A percentile compares a stretch with the other conserved stretches of the same genome.
Evolutionary conservation across 2,329 filamentous ascomycete species (phyloP).

Genomic region (Parafenestella ontariensis): DNA sequence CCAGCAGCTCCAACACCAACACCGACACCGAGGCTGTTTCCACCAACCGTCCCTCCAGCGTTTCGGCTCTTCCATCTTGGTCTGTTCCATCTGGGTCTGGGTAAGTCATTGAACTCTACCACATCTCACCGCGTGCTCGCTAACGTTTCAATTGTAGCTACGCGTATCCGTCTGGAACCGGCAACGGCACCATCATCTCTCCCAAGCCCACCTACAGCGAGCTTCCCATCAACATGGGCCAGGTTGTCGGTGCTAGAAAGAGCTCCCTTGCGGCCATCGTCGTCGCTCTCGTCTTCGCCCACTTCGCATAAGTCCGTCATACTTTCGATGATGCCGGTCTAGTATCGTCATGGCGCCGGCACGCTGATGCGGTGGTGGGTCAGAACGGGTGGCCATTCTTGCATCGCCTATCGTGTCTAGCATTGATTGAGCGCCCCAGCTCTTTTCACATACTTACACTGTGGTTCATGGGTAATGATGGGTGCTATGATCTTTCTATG

Average conservation of each 20-base stretch:
- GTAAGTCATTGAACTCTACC: constrained; percentile 16
- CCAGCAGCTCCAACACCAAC: constrained; percentile 13
- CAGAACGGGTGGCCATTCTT: constrained; percentile 22
- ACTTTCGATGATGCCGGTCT: constrained; percentile 1
- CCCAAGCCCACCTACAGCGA: constrained; percentile 35
- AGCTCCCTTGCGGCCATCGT: constrained; percentile 35
- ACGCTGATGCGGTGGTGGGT: constrained; percentile 20
- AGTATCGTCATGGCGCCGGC: constrained; percentile 7
- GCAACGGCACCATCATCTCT: constrained; percentile 30
- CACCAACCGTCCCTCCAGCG: constrained; percentile 27
- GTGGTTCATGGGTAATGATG: constrained; percentile 19
- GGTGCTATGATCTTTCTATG: constrained; percentile 26
- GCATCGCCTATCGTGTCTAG: constrained; percentile 24
- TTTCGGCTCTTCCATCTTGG: constrained; percentile 27
- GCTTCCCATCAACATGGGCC: constrained; percentile 32
- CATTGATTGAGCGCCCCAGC: constrained; percentile 19
- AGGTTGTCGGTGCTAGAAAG: constrained; percentile 28
- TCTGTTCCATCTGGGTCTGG: constrained; percentile 37
- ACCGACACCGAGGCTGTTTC: constrained; percentile 23
- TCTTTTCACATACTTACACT: constrained; percentile 28
- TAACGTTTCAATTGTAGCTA: constrained; percentile 20
- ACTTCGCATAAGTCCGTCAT: constrained; percentile 27
- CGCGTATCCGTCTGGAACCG: constrained; percentile 20
- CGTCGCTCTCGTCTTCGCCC: constrained; percentile 35
- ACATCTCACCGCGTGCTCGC: neutral